Conservation (phyloP, 768 basidiomycete species). For the Auricularia auricula-judae region DNA sequence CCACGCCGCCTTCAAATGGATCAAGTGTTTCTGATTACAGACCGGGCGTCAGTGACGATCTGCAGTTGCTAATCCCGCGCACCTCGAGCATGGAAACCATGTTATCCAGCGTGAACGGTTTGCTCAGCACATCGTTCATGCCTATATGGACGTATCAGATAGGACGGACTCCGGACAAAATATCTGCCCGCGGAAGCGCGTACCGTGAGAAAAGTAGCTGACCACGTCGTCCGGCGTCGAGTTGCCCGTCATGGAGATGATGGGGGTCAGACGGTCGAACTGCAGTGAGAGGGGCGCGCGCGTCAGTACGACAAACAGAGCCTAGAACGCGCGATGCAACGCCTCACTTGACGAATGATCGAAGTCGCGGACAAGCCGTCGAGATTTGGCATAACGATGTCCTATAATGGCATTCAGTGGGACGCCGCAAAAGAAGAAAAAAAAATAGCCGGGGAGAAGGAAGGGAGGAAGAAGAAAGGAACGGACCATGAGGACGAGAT, state of each 20-base stretch:
- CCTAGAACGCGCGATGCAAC: not conserved
- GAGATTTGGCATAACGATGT: constrained; percentile 89
- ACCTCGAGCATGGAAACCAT: constrained; percentile 89
- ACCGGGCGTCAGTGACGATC: not conserved
- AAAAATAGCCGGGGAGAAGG: too few relatives aligned
- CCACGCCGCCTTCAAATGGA: not conserved
- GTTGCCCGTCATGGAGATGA: constrained; percentile 97
- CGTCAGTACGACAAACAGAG: not conserved
- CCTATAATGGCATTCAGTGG: constrained; percentile 31
- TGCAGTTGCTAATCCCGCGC: constrained; percentile 1
- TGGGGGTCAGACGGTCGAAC: constrained; percentile 91
- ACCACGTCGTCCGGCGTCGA: constrained; percentile 84
- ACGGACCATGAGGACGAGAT: constrained; percentile 87
- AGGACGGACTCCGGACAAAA: not conserved
- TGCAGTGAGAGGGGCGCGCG: constrained; percentile 24
- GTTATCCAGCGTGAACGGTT: constrained; percentile 94
- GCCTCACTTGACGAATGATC: constrained; percentile 46
- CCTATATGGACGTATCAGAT: constrained; percentile 25
- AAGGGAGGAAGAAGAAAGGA: too few relatives aligned
- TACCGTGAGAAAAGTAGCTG: constrained; percentile 65
- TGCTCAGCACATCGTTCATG: constrained; percentile 97
- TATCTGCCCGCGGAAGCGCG: not conserved
- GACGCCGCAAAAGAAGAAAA: constrained; percentile 4
- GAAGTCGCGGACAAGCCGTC: constrained; percentile 87
- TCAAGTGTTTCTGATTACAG: not conserved